Evolutionary conservation across 305 asterid species (phyloP).

Genomic region (Euphrasia arctica): DNA sequence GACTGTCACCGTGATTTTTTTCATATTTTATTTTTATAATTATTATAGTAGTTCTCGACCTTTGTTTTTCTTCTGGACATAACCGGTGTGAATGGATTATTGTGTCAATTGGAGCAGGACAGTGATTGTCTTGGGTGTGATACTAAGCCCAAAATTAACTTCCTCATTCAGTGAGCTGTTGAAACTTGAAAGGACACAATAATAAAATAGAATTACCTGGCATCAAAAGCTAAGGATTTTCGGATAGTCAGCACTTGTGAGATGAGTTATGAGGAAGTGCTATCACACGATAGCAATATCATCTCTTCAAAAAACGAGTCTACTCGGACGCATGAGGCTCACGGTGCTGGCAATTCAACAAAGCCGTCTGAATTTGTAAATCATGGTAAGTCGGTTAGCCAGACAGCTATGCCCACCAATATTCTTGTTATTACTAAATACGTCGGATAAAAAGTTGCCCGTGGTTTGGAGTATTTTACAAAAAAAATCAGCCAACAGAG

Average conservation of each 20-base stretch:
- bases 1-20: not conserved
- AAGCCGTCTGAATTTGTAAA: conserved; percentile 36
- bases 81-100: too few relatives aligned
- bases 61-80: too few relatives aligned
- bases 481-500: too few relatives aligned
- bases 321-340: conserved; percentile 37
- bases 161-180: conserved; percentile 32
- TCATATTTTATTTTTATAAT: too few relatives aligned
- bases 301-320: conserved; percentile 36
- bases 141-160: conserved; percentile 35
- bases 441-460: too few relatives aligned
- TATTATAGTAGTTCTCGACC: too few relatives aligned
- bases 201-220: conserved; percentile 25
- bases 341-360: conserved; percentile 38
- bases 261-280: conserved; percentile 41
- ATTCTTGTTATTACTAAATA: not conserved
- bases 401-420: not conserved
- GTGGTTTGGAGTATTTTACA: too few relatives aligned
- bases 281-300: conserved; percentile 39
- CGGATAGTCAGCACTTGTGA: conserved; percentile 27
- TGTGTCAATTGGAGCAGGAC: conserved; percentile 54
- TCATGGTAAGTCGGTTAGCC: conserved; percentile 33
- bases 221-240: conserved; percentile 35
- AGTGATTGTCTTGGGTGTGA: conserved; percentile 57
- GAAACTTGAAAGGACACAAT: conserved; percentile 9